A percentile compares a stretch with the other conserved stretches of the same genome.
phyloP scores from a whole-genome alignment of 441 rosid genomes.

The Cnidoscolus chayamansa region DNA sequence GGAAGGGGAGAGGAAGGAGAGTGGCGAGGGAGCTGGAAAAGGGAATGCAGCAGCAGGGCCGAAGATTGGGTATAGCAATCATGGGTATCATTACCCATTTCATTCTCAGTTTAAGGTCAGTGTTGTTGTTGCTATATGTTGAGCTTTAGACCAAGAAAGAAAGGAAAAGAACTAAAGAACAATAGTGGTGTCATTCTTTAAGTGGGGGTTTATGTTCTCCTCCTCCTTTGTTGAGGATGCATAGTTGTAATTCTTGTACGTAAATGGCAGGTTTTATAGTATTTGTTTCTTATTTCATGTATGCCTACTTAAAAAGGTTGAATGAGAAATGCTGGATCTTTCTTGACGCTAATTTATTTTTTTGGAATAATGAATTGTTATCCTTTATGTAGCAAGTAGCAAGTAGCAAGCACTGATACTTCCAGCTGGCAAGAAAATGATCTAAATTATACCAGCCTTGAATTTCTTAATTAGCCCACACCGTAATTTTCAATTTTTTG shows the following conservation, averaged over 20 bases:
- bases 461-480: conserved; percentile 2
- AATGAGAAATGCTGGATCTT: conserved; percentile 21
- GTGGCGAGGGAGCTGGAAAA: conserved; percentile 44
- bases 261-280: conserved; percentile 10
- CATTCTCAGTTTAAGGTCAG: conserved; percentile 99
- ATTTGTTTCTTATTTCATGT: conserved; percentile 10
- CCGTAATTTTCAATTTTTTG: neutral
- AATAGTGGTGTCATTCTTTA: conserved; percentile 10
- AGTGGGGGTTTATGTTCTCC: conserved; percentile 32
- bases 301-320: conserved; percentile 16
- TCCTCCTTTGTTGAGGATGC: conserved; percentile 22
- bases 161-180: conserved; percentile 21
- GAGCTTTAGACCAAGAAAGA: conserved; percentile 18
- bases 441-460: neutral
- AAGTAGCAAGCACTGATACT: neutral
- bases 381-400: neutral
- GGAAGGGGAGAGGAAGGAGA: conserved; percentile 67
- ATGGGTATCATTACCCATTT: conserved; percentile 86
- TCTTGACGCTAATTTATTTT: neutral
- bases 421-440: neutral
- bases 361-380: neutral
- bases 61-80: conserved; percentile 79
- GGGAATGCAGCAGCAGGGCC: conserved; percentile 45
- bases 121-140: conserved; percentile 46
- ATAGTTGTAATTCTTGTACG: conserved; percentile 41